Percentiles rank a stretch among this genome's conserved stretches.
These are phyloP conservation scores for Phytophthora multivora DNA, from an alignment of 352 stramenopile species.

Conservation along the genomic window DNA sequence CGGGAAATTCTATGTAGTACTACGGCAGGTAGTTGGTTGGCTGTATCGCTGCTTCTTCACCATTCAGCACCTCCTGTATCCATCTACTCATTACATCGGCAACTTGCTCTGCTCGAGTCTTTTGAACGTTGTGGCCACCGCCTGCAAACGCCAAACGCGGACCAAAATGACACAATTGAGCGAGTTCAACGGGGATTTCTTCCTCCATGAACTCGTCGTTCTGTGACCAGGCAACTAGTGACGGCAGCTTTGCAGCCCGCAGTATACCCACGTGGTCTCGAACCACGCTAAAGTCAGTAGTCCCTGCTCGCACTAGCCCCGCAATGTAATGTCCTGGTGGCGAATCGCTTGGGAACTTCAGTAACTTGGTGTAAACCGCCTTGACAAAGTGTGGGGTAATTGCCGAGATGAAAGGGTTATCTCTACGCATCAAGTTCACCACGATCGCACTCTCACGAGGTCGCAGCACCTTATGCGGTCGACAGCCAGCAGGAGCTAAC, in stretches of 20 bases:
- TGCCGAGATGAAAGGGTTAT: conserved; percentile 21
- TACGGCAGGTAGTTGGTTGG: conserved; percentile 12
- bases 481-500: conserved; percentile 46
- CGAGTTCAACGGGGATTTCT: conserved; percentile 44
- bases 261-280: conserved; percentile 36
- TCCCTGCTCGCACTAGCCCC: conserved; percentile 45
- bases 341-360: conserved; percentile 31
- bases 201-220: conserved; percentile 59
- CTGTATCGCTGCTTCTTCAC: background rate
- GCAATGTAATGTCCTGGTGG: conserved; percentile 43
- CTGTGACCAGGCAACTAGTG: conserved; percentile 49
- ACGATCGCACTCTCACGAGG: conserved; percentile 38
- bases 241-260: conserved; percentile 19
- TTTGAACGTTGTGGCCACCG: conserved; percentile 68
- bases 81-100: conserved; percentile 28
- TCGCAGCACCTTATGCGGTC: conserved; percentile 45
- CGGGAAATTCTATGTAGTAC: background rate
- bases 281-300: conserved; percentile 48
- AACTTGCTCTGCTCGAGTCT: conserved; percentile 48
- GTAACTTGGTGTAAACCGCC: conserved; percentile 42
- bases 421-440: conserved; percentile 30
- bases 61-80: conserved; percentile 24
- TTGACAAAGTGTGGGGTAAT: conserved; percentile 31
- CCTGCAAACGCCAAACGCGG: conserved; percentile 43
- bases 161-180: conserved; percentile 30